phyloP scores from a whole-genome alignment of 202 grass and related monocot species.

The Zizania palustris region DNA sequence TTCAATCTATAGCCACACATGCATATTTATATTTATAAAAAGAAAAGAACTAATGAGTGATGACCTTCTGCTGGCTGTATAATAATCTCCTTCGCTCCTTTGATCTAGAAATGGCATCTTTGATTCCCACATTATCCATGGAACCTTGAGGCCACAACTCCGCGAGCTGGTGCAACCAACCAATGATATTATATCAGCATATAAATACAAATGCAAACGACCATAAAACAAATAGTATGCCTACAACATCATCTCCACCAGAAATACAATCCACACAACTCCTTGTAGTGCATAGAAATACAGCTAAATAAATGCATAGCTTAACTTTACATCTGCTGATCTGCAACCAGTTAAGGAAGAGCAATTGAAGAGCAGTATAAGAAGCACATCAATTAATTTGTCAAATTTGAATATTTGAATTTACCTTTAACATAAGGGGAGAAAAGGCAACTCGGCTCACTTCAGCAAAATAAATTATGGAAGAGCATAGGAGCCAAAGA shows the following conservation, averaged over 20 bases:
- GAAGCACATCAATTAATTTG: not conserved
- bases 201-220: slow-evolving; percentile 17
- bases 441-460: not conserved
- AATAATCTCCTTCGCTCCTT: slow-evolving; percentile 73
- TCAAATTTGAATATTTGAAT: not conserved
- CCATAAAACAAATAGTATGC: not conserved
- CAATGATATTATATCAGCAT: slow-evolving; percentile 33
- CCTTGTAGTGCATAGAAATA: not conserved
- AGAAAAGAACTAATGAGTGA: slow-evolving; percentile 29
- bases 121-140: slow-evolving; percentile 99
- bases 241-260: slow-evolving; percentile 1
- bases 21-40: slow-evolving; percentile 3
- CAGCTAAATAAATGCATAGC: slow-evolving; percentile 5
- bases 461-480: slow-evolving; percentile 18
- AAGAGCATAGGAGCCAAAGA: not conserved
- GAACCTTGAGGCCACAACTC: slow-evolving; percentile 95
- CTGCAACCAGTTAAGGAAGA: not conserved
- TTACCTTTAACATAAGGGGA: not conserved
- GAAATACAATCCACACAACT: slow-evolving; percentile 6
- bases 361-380: not conserved
- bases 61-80: slow-evolving; percentile 84
- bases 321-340: slow-evolving; percentile 10
- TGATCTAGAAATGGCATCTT: slow-evolving; percentile 89
- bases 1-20: not conserved
- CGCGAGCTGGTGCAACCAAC: slow-evolving; percentile 67